Base-by-base conservation (phyloP, 257 asterid species). In the Haberlea rhodopensis region DNA sequence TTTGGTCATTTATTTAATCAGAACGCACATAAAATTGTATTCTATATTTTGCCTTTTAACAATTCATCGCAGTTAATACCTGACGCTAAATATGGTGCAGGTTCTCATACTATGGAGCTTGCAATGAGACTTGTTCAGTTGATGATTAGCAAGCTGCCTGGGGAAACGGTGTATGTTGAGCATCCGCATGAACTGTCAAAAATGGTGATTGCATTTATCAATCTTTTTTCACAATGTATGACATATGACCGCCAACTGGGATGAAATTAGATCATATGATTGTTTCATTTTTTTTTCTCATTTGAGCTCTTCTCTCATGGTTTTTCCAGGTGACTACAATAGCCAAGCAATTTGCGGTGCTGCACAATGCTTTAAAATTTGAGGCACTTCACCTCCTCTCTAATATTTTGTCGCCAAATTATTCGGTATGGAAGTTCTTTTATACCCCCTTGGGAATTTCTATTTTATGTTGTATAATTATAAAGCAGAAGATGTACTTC, bases 381-480 rank as follows among this genome's bases (percentile, higher is more conserved):
- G 95, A 87, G 76, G 88, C 87, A 0, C 97, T 92, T 71, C 88
- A 87, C 75, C 80, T 89, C 48, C 88, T 92, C 67, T 84, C 89
- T 11, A 68, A 81, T 53, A 80, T 89, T 71, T 73, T 92, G 4
- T 87, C 94, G 66, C 85, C 92, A 57, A 69, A 65, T 65, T 75
- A 76, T 79, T 81, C 94, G 46, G 99, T 92, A 87, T 37, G 79
- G 51, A 46, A 53, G 26, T 62, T 65, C 34, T 61, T 23, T 60
- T 66, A 48, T 49, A 27, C 64, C 46, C 15, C 40, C 62, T 46
- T 21, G 26, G 40, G 18, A 64, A 59, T 66, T 70, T 63, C 18
- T 52, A 22, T 27, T 54, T 65, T 59, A 59, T 27, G 32, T 18
- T 61, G 63, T 32, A 21, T 48, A 19, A 16, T 21, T 46, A 24